Base-by-base conservation (phyloP, 2,329 filamentous ascomycete species). In the Lasiodiplodia citricola region DNA sequence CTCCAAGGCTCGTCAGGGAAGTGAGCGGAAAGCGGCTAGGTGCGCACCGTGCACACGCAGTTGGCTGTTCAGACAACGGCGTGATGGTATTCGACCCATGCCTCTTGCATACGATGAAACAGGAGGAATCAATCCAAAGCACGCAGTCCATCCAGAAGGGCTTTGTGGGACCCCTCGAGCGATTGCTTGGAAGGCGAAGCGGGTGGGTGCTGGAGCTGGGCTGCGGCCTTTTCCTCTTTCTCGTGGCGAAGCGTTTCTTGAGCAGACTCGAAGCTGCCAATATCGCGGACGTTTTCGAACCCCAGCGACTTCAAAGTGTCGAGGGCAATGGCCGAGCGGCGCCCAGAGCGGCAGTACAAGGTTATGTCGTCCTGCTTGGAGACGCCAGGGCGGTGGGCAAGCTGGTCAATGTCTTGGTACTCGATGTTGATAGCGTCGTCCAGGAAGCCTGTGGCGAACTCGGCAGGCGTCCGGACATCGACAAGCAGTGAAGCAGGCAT, bases 321-420 rank as follows among this genome's bases (percentile, higher is more conserved):
- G 60, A 75, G 67, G 38, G 79, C 79, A 58, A 80, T 77, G 28
- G 73, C 73, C 1, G 76, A 78, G 2, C 79, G 70, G 21, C 79
- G 70, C 0, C 79, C 79, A 3, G 75, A 77, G 14, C 78, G 77
- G 60, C 79, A 80, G 65, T 80, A 80, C 41, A 80, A 70, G 13
- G 77, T 78, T 23, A 80, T 78, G n/a, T 71, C 56, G 38, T 77
- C 76, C 10, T 71, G 62, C 44, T 78, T 78, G 6, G 23, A 10
- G 0, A 77, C 71, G 0, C 67, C 56, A 11, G 67, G 51, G n/a
- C 64, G 51, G 7, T 6, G 13, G 4, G 47, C 35, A 1, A 80
- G 72, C n/a, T 73, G 70, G 44, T 71, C 71, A 65, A 80, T 80
- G 51, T 66, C n/a, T 52, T 76, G 74, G 74, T 79, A 80, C 60